phyloP scores from a whole-genome alignment of 345 rosid species.

The Erucastrum elatum region DNA sequence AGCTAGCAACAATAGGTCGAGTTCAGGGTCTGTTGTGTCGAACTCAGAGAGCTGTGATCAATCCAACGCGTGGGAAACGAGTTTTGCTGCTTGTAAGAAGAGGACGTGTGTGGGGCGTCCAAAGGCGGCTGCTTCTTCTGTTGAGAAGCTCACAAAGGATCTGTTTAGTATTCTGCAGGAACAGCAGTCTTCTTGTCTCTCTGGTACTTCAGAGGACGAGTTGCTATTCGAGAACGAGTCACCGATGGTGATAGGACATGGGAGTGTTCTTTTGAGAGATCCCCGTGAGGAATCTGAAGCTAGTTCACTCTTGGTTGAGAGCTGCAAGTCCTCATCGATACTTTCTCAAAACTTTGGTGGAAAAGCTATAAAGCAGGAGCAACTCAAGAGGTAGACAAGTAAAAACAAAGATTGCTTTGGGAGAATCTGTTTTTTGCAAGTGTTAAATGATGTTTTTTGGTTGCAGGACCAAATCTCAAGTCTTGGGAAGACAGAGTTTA shows the following conservation, averaged over 20 bases:
- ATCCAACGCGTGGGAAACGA: constrained; percentile 80
- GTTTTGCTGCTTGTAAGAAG: constrained; percentile 84
- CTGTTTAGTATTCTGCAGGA: constrained; percentile 84
- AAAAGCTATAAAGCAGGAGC: constrained; percentile 47
- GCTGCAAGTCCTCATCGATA: constrained; percentile 41
- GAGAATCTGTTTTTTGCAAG: background rate
- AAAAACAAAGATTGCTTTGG: background rate
- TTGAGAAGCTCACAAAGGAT: constrained; percentile 98
- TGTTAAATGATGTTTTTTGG: constrained; percentile 15
- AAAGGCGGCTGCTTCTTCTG: constrained; percentile 76
- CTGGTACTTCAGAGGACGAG: constrained; percentile 85
- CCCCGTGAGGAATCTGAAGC: constrained; percentile 93
- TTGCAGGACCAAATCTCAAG: constrained; percentile 71
- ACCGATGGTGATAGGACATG: constrained; percentile 95
- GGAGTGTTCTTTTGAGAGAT: constrained; percentile 86
- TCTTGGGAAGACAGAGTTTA: constrained; percentile 58
- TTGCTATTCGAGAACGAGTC: constrained; percentile 86
- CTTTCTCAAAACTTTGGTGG: constrained; percentile 29
- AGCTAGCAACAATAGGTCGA: constrained; percentile 88
- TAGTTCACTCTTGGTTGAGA: constrained; percentile 88
- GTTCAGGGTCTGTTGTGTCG: constrained; percentile 96
- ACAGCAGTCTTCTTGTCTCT: constrained; percentile 84
- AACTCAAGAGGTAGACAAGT: constrained; percentile 54
- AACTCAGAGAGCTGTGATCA: constrained; percentile 97
- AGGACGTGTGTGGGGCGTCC: constrained; percentile 82